Evolutionary conservation across 2,329 filamentous ascomycete genomes (phyloP), one percentile per base, ranked within the genome.

Genomic region (Cladosporium velox): DNA sequence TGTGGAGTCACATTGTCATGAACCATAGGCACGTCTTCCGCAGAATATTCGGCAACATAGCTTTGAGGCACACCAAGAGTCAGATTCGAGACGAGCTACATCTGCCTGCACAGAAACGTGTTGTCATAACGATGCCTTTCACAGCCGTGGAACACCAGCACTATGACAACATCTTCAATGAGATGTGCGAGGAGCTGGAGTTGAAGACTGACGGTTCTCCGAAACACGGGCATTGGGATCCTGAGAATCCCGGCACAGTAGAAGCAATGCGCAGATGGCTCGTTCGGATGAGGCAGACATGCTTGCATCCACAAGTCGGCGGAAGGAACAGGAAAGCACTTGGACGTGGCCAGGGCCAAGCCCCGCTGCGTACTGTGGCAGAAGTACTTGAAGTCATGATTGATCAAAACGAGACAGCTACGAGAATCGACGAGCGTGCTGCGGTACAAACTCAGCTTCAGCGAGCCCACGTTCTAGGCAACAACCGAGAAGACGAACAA

Each of bases 331-430:
- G 89, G 15, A 86, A 85, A 68, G 85, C 86, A 0, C 78, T 91
- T 6, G 89, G 89, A 1, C 75, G 77, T 24, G 83, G 85, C 54
- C 87, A 84, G 59, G 84, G 83, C 63, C 62, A 65, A 47, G 88
- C 86, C 0, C 89, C 91, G 0, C 83, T 97, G 69, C 86, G 91
- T 14, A 96, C 93, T 0, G 90, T 97, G 1, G 86, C 89, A 21
- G 91, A 98, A 77, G 94, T 98, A 1, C 82, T 99, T 12, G 89
- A 92, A 69, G 88, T 90, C 4, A 97, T 99, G 94, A 90, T 97
- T 66, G 92, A 97, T 65, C 89, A 94, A 73, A 93, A 90, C 52
- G 91, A 94, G 66, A 82, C 81, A 6, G 76, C 79, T 0, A 85
- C 94, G 65, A 86, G 89, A 61, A 79, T 84, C 0, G 89, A 94